Evolutionary conservation across 306 rosid species (phyloP), one percentile per base, ranked within the genome.

Genomic region (Castanea sativa): DNA sequence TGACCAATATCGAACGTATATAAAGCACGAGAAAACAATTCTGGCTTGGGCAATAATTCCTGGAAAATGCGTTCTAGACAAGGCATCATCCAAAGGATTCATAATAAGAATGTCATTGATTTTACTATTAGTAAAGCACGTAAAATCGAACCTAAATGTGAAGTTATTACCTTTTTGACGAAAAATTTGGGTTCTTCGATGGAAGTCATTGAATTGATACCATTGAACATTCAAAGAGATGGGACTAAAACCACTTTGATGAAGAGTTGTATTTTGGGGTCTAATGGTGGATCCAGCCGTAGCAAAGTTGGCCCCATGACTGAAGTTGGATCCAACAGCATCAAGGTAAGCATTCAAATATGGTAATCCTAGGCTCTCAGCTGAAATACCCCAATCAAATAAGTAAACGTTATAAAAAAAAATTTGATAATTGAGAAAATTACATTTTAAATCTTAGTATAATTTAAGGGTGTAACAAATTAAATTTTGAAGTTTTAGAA

Each of bases 291-390:
- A 91, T 5, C 97, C 97, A 1, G 94, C 93, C 0, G 97, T 91
- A 2, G 97, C 98, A n/a, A 93, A 93, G 69, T 93, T 93, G 15
- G 89, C 98, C 19, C 94, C 97, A 13, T 83, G 82, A 4, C 68
- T 85, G 80, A 90, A 93, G 65, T 91, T 93, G 68, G 90, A 89
- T 21, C 97, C 97, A 29, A 93, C 76, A 0, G 97, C 87, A 78
- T 93, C 91, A 51, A 93, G 86, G 79, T 87, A 90, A 4, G 98
- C 97, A 27, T 89, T 89, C 27, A 90, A 79, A 78, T 78, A 85
- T 53, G 89, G 89, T 19, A 93, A 72, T 12, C 84, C 92, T 23
- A 90, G 68, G 65, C 82, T 83, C 41, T 90, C 7, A 1, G 97
- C 92, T 91, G 83, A 33, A 73, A 49, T 13, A 49, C 53, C 53